phyloP scores from a whole-genome alignment of 495 filamentous ascomycete genomes.

The Penicillium verhagenii region DNA sequence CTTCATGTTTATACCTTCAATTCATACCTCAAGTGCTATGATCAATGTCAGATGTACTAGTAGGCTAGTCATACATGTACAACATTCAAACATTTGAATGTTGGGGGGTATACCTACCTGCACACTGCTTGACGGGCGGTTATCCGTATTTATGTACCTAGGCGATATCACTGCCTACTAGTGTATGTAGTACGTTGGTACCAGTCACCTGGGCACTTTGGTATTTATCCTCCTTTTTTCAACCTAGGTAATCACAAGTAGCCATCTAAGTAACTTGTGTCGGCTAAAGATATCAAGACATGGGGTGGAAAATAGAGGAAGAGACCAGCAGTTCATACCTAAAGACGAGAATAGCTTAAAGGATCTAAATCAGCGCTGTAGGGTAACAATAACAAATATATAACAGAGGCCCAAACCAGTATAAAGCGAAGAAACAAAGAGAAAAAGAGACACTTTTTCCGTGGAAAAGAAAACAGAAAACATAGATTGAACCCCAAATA shows the following conservation, averaged over 20 bases:
- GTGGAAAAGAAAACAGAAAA: background rate
- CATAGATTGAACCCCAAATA: background rate
- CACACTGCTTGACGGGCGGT: no score
- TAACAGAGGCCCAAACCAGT: background rate
- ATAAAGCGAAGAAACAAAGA: background rate
- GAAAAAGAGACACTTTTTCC: background rate
- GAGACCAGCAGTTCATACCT: background rate
- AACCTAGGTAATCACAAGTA: no score
- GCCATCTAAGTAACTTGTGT: no score
- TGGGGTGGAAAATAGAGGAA: background rate
- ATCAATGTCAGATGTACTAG: no score
- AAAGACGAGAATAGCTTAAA: background rate
- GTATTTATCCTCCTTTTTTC: no score
- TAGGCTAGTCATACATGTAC: no score
- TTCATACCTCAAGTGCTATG: no score
- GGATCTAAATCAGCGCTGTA: background rate
- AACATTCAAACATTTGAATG: no score
- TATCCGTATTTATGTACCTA: no score
- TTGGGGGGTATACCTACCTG: no score
- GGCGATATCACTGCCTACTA: background rate
- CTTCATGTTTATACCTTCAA: conserved; percentile 11
- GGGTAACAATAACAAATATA: background rate
- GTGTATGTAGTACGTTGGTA: background rate
- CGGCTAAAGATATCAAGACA: background rate
- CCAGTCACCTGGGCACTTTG: background rate